phyloP scores from a whole-genome alignment of 148 eudicot species.

The Cornus kousa region DNA sequence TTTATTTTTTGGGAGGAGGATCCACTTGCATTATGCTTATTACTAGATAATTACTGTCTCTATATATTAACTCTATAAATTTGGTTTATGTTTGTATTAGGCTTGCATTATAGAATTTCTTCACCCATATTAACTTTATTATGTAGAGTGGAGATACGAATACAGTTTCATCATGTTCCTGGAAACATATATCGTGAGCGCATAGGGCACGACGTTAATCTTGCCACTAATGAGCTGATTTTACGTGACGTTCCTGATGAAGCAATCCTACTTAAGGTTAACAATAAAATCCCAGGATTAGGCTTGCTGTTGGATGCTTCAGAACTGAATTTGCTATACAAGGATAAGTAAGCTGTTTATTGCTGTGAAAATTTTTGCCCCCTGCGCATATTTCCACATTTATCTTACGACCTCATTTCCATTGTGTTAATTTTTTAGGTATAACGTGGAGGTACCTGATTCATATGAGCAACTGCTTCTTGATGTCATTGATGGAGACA shows the following conservation, averaged over 20 bases:
- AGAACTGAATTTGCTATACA: conserved; percentile 37
- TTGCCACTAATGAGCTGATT: conserved; percentile 37
- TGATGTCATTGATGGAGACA: conserved; percentile 44
- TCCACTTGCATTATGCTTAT: neutral
- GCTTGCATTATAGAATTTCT: neutral
- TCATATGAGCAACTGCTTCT: conserved; percentile 38
- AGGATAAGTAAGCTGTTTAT: conserved; percentile 27
- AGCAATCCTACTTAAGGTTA: conserved; percentile 35
- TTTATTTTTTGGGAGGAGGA: too few species aligned
- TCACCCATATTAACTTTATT: conserved; percentile 1
- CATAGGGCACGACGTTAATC: conserved; percentile 31
- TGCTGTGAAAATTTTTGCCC: neutral
- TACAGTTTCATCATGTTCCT: conserved; percentile 39
- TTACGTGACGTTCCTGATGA: conserved; percentile 38
- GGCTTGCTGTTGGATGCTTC: conserved; percentile 35
- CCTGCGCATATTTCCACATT: neutral
- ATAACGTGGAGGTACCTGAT: conserved; percentile 33
- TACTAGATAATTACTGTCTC: neutral
- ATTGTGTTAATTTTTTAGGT: conserved; percentile 20
- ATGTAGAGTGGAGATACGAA: conserved; percentile 39
- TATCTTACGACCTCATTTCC: neutral
- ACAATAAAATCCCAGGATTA: conserved; percentile 46
- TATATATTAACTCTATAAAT: neutral
- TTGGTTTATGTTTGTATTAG: conserved; percentile 1
- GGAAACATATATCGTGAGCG: conserved; percentile 36